Base-by-base conservation (phyloP, 495 filamentous ascomycete species). In the Talaromyces ruber region DNA sequence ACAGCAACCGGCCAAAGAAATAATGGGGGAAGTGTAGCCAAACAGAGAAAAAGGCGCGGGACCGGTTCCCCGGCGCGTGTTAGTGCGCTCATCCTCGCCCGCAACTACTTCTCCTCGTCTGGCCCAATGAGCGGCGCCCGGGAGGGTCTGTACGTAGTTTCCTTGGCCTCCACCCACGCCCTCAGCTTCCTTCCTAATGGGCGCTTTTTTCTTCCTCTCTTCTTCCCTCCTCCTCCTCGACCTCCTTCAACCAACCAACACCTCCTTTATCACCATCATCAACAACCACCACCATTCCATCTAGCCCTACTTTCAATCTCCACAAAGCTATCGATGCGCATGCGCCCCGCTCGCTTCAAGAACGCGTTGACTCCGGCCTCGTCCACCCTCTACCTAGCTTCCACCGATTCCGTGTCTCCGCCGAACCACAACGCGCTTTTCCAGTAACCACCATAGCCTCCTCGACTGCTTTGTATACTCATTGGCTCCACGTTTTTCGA, bases 91-190 rank as follows among this genome's bases (percentile, higher is more conserved):
- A 67, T 66, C 34, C 34, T 16, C 34, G 34, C 34, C 34, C 34
- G 12, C 34, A 37, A 12, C 68, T 70, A 68, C 65, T 74, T 70
- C 74, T 76, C 76, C 76, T 77, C 72, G 64, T 74, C 74, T 73
- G 66, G 64, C 34, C 76, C 76, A 79, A 79, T 79, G 72, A 79
- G 24, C 56, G 39, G 21, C 34, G 34, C 61, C 67, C 66, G 66
- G 67, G 43, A 64, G 67, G 66, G 64, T 64, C 64, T 66, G 64
- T n/a, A n/a, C n/a, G n/a, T 66, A 62, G 51, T 52, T 60, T 62
- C 22, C 67, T 66, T 71, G 57, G 55, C 71, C 62, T 64, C 69
- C 62, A 67, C 63, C 60, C 54, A 43, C 50, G 24, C 62, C 56
- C 45, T 51, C 50, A 53, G 50, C 26, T 65, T 60, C 56, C 56